Evolutionary conservation across 352 stramenopile species (phyloP).

Genomic region (Phytophthora brassicae): DNA sequence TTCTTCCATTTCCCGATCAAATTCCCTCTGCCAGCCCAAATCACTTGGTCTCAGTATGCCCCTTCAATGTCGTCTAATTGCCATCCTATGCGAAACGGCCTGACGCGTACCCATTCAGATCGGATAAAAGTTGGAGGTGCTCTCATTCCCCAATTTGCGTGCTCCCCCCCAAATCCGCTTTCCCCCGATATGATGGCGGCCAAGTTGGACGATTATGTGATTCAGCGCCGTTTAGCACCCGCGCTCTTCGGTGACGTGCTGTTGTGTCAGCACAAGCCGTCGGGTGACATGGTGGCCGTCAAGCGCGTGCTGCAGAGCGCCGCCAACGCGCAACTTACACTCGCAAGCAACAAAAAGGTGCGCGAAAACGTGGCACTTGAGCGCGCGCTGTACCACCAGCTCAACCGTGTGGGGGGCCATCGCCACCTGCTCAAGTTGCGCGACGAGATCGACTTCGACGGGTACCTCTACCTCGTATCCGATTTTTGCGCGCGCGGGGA

Average conservation of each 20-base stretch:
- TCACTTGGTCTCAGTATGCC: constrained; percentile 12
- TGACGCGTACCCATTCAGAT: constrained; percentile 10
- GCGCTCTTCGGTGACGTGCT: constrained; percentile 84
- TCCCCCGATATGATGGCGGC: constrained; percentile 29
- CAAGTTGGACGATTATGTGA: constrained; percentile 82
- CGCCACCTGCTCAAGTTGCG: constrained; percentile 63
- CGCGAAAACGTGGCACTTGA: constrained; percentile 82
- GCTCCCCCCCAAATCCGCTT: not conserved
- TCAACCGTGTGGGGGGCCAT: constrained; percentile 64
- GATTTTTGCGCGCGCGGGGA: constrained; percentile 73
- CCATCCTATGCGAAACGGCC: constrained; percentile 26
- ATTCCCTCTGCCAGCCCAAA: constrained; percentile 23
- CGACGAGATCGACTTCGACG: constrained; percentile 80
- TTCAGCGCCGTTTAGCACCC: constrained; percentile 69
- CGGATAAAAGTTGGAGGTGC: no score
- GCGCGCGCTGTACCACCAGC: constrained; percentile 64
- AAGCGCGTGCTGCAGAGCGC: constrained; percentile 80
- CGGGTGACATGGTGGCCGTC: constrained; percentile 66
- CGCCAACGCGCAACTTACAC: constrained; percentile 52
- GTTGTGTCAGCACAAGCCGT: constrained; percentile 66
- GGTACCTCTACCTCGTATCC: constrained; percentile 79
- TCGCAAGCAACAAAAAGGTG: constrained; percentile 73
- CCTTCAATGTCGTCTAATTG: constrained; percentile 22
- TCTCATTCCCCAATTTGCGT: constrained; percentile 28
- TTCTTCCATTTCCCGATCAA: constrained; percentile 28